phyloP scores from a whole-genome alignment of 768 basidiomycete species.

The Coprinellus micaceus region DNA sequence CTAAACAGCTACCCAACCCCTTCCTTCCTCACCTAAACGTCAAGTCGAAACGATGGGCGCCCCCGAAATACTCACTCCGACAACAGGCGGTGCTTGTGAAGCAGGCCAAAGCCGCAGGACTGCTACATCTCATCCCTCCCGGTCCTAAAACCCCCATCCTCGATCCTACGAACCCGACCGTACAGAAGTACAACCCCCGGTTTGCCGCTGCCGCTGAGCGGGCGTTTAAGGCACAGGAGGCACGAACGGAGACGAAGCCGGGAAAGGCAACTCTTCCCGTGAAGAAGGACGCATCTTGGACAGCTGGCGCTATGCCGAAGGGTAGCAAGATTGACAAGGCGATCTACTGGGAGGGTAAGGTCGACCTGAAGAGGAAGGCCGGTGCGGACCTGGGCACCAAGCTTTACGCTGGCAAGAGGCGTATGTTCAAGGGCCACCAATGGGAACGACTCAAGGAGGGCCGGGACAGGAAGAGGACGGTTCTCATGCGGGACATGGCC shows the following conservation, averaged over 20 bases:
- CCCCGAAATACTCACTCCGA: constrained; percentile 68
- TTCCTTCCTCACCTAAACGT: constrained; percentile 64
- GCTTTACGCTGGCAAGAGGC: constrained; percentile 71
- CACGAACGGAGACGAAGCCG: constrained; percentile 1
- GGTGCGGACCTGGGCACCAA: constrained; percentile 57
- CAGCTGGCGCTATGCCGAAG: background rate
- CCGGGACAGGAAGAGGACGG: constrained; percentile 43
- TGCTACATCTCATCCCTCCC: constrained; percentile 61
- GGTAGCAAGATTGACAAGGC: constrained; percentile 22
- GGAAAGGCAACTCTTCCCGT: constrained; percentile 1
- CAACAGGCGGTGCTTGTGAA: constrained; percentile 78
- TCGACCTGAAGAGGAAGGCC: constrained; percentile 38
- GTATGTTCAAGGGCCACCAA: constrained; percentile 93
- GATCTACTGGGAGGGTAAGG: constrained; percentile 40
- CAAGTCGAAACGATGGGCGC: constrained; percentile 61
- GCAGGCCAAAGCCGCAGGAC: constrained; percentile 52
- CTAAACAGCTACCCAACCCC: constrained; percentile 52
- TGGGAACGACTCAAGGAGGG: constrained; percentile 64
- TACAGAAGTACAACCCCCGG: constrained; percentile 10
- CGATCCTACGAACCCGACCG: constrained; percentile 2
- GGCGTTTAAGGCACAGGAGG: constrained; percentile 11
- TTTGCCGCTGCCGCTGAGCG: constrained; percentile 2
- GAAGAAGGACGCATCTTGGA: constrained; percentile 6
- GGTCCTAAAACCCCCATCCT: constrained; percentile 48
- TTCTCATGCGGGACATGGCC: constrained; percentile 68